A percentile compares a stretch with the other conserved stretches of the same genome.
Conservation (phyloP, 2,329 filamentous ascomycete species). For the Sporothrix humicola region DNA sequence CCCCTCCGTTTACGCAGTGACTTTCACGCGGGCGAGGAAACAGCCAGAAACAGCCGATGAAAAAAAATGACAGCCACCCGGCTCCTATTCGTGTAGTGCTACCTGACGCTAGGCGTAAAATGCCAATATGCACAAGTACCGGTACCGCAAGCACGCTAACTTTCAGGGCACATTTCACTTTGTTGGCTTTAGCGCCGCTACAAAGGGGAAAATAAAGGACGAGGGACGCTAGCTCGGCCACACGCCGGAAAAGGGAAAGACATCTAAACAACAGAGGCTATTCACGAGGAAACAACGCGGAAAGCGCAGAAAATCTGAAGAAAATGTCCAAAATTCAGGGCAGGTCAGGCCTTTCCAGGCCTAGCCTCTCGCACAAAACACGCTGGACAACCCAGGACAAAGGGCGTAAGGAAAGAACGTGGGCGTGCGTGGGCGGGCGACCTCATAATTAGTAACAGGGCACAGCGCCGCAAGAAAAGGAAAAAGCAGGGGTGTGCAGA, state of each 20-base stretch:
- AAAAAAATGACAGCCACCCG: background rate
- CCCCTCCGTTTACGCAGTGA: conserved; percentile 2
- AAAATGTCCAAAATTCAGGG: background rate
- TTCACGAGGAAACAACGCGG: conserved; percentile 21
- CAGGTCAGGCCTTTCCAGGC: background rate
- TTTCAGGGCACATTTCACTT: background rate
- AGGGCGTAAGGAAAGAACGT: background rate
- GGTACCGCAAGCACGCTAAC: background rate
- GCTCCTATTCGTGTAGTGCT: conserved; percentile 3
- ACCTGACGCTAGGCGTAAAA: too few species aligned
- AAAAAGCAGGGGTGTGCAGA: conserved; percentile 7
- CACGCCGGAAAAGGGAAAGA: conserved; percentile 24
- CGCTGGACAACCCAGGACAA: background rate
- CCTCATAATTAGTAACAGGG: conserved; percentile 26
- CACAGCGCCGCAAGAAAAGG: background rate
- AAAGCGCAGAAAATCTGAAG: too few species aligned
- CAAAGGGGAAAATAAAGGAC: conserved; percentile 1
- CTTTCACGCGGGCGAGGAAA: conserved; percentile 14
- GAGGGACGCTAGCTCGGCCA: conserved; percentile 18
- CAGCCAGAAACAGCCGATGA: conserved; percentile 28
- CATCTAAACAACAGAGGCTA: background rate
- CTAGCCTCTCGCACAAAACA: background rate
- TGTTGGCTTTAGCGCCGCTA: conserved; percentile 1
- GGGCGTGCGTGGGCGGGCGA: background rate
- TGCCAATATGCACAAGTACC: too few species aligned